Evolutionary conservation across 2,329 filamentous ascomycete genomes (phyloP).

Genomic region (Chaetomiaceae sp.): DNA sequence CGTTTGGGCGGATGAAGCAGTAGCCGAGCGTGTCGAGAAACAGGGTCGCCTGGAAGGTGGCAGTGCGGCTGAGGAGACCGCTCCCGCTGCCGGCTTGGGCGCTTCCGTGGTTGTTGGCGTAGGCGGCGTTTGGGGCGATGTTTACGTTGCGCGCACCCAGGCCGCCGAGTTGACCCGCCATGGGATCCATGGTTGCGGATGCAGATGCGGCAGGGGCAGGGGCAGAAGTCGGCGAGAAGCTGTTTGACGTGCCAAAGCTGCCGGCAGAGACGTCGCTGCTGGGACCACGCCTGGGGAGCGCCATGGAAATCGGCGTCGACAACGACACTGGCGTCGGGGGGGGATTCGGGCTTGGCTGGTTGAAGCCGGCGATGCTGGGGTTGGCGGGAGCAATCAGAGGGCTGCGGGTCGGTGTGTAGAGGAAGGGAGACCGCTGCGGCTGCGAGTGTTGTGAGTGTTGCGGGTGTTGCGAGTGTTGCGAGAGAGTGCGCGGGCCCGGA

Average conservation of each 20-base stretch:
- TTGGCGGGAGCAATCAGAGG: background rate
- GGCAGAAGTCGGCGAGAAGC: background rate
- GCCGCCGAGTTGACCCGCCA: background rate
- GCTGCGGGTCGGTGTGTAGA: slow-evolving; percentile 4
- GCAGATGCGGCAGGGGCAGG: background rate
- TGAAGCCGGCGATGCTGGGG: background rate
- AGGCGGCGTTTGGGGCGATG: background rate
- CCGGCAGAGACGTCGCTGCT: background rate
- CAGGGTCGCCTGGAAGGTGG: slow-evolving; percentile 33
- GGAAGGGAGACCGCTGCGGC: background rate
- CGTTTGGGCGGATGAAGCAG: slow-evolving; percentile 51
- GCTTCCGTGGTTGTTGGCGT: background rate
- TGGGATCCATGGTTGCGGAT: background rate
- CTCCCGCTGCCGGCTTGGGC: background rate
- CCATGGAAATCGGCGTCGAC: background rate
- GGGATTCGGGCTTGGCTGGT: background rate
- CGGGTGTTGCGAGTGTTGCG: too few species aligned
- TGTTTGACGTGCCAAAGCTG: background rate
- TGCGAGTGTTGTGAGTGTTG: too few species aligned
- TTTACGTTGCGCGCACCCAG: background rate
- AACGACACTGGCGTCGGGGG: slow-evolving; percentile 9
- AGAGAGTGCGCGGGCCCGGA: too few species aligned
- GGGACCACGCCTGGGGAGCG: background rate
- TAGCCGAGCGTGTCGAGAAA: slow-evolving; percentile 40
- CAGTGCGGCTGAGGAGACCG: background rate